These are phyloP conservation scores for Hylodesmum podocarpum DNA, from an alignment of 306 rosid genomes.

Conservation along the genomic window DNA sequence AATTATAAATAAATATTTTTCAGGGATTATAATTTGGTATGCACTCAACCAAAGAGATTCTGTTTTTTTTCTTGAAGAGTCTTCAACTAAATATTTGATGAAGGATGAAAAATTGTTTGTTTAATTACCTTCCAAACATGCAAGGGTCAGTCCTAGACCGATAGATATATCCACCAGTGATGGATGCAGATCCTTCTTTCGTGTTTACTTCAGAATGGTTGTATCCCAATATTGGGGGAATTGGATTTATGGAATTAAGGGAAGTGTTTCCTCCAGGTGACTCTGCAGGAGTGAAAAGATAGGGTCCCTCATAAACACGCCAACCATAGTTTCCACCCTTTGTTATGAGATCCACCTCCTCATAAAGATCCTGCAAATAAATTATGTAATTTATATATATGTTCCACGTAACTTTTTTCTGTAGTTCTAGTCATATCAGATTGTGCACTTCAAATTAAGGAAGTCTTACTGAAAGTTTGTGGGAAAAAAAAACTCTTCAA, in stretches of 20 bases:
- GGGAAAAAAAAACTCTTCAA: background rate
- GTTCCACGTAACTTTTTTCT: background rate
- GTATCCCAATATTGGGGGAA: slow-evolving; percentile 75
- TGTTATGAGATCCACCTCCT: slow-evolving; percentile 86
- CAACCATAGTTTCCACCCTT: slow-evolving; percentile 98
- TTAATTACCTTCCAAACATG: slow-evolving; percentile 89
- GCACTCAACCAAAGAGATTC: background rate
- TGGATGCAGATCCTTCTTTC: slow-evolving; percentile 81
- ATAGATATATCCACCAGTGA: slow-evolving; percentile 80
- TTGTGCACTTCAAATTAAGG: background rate
- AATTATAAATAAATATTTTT: background rate
- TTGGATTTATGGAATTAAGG: slow-evolving; percentile 47
- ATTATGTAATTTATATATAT: background rate
- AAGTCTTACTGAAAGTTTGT: background rate
- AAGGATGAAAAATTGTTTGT: background rate
- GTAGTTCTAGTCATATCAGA: background rate
- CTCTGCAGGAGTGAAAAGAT: slow-evolving; percentile 29
- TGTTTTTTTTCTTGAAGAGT: background rate
- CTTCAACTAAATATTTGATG: background rate
- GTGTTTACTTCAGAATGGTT: slow-evolving; percentile 69
- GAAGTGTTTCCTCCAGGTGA: slow-evolving; percentile 67
- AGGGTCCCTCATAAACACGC: slow-evolving; percentile 81
- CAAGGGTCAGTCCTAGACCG: slow-evolving; percentile 88
- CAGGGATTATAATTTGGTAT: no score
- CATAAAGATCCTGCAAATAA: slow-evolving; percentile 64